Base-by-base conservation (phyloP, 345 rosid species). In the Eucalyptus viminalis region DNA sequence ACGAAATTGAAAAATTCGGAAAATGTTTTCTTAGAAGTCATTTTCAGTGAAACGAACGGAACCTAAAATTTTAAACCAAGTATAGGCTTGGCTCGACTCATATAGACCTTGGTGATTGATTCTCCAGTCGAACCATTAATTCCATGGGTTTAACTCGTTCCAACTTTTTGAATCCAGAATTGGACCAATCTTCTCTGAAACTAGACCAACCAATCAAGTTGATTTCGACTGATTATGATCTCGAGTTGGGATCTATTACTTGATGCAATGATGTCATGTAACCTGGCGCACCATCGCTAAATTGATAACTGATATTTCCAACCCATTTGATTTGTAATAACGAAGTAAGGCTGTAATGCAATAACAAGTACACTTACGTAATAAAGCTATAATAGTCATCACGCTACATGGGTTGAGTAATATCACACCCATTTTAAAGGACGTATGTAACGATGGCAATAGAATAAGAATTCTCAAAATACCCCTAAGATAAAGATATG, bases 241-340 rank as follows among this genome's bases (percentile, higher is more conserved):
- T 67, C 4, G 31, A n/a, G 10, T 9, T 1, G 3, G 44, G 7
- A 69, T 19, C 7, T 34, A 16, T 67, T 31, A 67, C 80, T 67
- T 16, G 1, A 17, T 67, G 80, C 80, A 16, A 4, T 9, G 6
- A 34, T 60, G 67, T 60, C 8, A 60, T 60, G 31, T 60, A 25
- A 60, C 29, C 67, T 0, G 1, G 4, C 4, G 8, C 31, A 27
- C 2, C 31, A 11, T 8, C 3, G 2, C 22, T 51, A 8, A 50
- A 56, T 56, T 24, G 29, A 56, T 56, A 24, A 60, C 2, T 0
- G 4, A 27, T 60, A 60, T 60, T 27, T 27, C 16, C 67, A 60
- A 60, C 31, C 67, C 31, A 60, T 27, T 12, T 25, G 67, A 27
- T 25, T 60, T 60, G 67, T 27, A 27, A 25, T 27, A 3, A 27